These are phyloP conservation scores for Xylona heveae DNA, from an alignment of 495 filamentous ascomycete genomes.

Conservation along the genomic window DNA sequence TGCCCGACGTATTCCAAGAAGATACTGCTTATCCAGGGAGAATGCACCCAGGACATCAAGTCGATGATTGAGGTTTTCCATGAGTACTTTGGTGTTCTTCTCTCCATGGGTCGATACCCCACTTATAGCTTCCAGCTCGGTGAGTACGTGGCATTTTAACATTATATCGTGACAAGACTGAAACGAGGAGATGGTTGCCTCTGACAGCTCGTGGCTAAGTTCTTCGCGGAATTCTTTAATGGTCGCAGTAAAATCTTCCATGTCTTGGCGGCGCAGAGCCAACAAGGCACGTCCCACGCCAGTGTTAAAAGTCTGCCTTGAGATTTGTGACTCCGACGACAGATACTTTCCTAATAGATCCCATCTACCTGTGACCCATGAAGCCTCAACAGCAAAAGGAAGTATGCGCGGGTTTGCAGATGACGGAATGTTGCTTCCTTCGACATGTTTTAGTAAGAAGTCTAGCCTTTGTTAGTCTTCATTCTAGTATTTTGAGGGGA, in stretches of 20 bases:
- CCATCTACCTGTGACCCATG: slow-evolving; percentile 78
- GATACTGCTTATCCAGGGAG: slow-evolving; percentile 76
- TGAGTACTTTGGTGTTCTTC: slow-evolving; percentile 21
- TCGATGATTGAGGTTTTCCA: slow-evolving; percentile 44
- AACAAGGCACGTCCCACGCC: slow-evolving; percentile 54
- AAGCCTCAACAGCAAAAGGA: slow-evolving; percentile 70
- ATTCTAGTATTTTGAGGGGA: too few relatives aligned
- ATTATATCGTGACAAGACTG: slow-evolving; percentile 61
- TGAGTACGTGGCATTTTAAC: slow-evolving; percentile 65
- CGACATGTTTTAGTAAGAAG: slow-evolving; percentile 64
- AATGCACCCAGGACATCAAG: slow-evolving; percentile 72
- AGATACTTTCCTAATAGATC: slow-evolving; percentile 50
- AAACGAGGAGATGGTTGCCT: slow-evolving; percentile 53
- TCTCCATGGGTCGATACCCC: slow-evolving; percentile 21
- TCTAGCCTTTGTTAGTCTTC: too few relatives aligned
- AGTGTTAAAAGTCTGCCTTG: slow-evolving; percentile 60
- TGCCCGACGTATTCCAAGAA: slow-evolving; percentile 71
- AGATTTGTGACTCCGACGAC: slow-evolving; percentile 23
- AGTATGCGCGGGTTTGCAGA: slow-evolving; percentile 19
- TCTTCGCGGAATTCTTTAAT: slow-evolving; percentile 44
- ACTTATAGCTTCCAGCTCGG: slow-evolving; percentile 68
- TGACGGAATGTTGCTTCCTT: slow-evolving; percentile 33
- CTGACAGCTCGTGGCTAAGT: slow-evolving; percentile 50
- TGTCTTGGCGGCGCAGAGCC: slow-evolving; percentile 32
- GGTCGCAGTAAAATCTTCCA: slow-evolving; percentile 29